Evolutionary conservation across 495 filamentous ascomycete species (phyloP).

Genomic region (Aspergillus ellipticus): DNA sequence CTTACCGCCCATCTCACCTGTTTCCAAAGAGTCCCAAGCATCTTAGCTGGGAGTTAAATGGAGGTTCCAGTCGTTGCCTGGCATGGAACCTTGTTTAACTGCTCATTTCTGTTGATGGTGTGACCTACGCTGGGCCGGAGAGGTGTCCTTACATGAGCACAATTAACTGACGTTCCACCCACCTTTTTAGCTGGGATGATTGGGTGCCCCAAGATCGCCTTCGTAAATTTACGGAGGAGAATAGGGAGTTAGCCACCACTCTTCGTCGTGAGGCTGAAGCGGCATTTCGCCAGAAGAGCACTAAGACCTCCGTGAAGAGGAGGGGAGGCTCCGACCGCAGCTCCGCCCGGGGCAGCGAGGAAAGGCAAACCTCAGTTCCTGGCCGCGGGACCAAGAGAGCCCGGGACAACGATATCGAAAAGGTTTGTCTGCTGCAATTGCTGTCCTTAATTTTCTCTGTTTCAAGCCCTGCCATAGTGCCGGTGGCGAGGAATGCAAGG

Average conservation of each 20-base stretch:
- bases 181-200: constrained; percentile 78
- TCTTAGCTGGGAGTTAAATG: background rate
- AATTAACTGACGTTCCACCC: constrained; percentile 13
- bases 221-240: constrained; percentile 90
- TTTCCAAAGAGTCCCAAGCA: background rate
- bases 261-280: constrained; percentile 43
- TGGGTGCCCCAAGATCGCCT: constrained; percentile 95
- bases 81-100: background rate
- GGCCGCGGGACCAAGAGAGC: constrained; percentile 65
- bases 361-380: constrained; percentile 66
- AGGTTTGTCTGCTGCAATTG: constrained; percentile 52
- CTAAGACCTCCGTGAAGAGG: constrained; percentile 54
- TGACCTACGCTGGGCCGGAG: background rate
- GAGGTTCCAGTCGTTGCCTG: background rate
- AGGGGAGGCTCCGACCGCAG: constrained; percentile 68
- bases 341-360: constrained; percentile 82
- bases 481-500: background rate
- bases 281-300: constrained; percentile 32
- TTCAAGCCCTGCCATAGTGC: background rate
- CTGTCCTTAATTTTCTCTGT: background rate
- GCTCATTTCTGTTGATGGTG: background rate
- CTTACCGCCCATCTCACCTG: background rate
- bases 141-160: constrained; percentile 1
- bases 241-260: constrained; percentile 70
- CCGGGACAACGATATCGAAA: constrained; percentile 81